These are phyloP conservation scores for Elaeagnus macrophylla DNA, from an alignment of 306 rosid species.

Conservation along the genomic window DNA sequence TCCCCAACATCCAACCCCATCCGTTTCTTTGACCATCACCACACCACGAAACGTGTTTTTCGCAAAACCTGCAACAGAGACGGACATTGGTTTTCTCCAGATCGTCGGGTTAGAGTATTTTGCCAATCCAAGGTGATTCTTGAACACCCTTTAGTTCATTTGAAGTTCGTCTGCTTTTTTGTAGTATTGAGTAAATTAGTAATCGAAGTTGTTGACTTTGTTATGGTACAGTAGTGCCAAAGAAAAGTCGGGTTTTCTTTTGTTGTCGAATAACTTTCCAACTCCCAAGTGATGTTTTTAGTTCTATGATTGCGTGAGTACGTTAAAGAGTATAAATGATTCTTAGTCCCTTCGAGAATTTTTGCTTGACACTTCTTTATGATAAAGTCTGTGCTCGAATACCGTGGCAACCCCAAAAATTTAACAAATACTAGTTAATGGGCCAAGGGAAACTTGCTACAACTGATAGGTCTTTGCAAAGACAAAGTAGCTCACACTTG, in stretches of 20 bases:
- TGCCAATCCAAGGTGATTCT: slow-evolving; percentile 45
- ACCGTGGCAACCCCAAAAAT: too few species aligned
- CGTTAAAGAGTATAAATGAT: too few species aligned
- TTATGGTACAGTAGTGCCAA: neutral
- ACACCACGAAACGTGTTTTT: slow-evolving; percentile 11
- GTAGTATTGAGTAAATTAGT: neutral
- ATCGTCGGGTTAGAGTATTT: slow-evolving; percentile 29
- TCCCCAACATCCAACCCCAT: slow-evolving; percentile 15
- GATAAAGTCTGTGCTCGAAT: too few species aligned
- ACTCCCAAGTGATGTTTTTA: neutral
- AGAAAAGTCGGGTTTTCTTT: neutral
- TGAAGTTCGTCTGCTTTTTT: neutral
- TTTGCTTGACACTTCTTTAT: too few species aligned
- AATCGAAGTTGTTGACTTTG: neutral
- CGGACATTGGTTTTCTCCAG: slow-evolving; percentile 13
- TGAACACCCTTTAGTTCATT: neutral
- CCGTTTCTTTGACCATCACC: slow-evolving; percentile 13
- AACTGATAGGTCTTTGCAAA: too few species aligned
- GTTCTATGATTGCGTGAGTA: neutral
- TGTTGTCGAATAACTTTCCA: neutral
- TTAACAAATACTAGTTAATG: too few species aligned
- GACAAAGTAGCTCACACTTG: too few species aligned
- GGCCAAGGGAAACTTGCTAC: too few species aligned
- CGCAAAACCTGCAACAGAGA: slow-evolving; percentile 8
- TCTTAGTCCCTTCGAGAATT: too few species aligned